Base-by-base conservation (phyloP, 805 yeast genomes). In the Metschnikowia hibisci region DNA sequence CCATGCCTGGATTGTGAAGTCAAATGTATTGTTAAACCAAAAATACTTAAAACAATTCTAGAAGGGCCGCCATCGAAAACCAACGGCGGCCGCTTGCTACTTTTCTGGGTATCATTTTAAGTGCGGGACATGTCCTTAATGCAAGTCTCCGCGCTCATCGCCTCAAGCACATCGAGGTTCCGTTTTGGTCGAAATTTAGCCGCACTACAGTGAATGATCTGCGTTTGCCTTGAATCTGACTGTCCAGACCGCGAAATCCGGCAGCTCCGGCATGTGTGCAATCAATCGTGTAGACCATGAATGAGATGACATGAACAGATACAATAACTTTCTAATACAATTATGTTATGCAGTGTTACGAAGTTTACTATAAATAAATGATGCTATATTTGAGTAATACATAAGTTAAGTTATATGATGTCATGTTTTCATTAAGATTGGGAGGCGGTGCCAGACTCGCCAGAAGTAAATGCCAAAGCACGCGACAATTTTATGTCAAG, bases 61-160 rank as follows among this genome's bases (percentile, higher is more conserved):
- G n/a, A n/a, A n/a, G n/a, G n/a, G n/a, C n/a, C n/a, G n/a, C n/a
- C n/a, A n/a, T n/a, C n/a, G n/a, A n/a, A n/a, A n/a, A n/a, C n/a
- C n/a, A 20, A 20, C 23, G 23, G 23, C 23, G 23, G 23, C 23
- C 23, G 23, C 23, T 20, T 20, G 23, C 23, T 20, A 20, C 22
- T 20, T 20, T 20, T 20, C 7, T 20, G 23, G 23, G 4, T 20
- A 20, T 2, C 6, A n/a, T 20, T 6, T 16, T 16, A 34, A 15
- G 39, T 6, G 32, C 39, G 15, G 36, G 12, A 6, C 3, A 25
- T 15, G 11, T 31, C 39, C 23, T 8, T 26, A 25, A 35, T 10
- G 39, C 32, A 27, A 14, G 23, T 12, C 12, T 16, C 32, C 25
- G 39, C 39, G 32, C 39, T 31, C 31, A 27, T 27, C 32, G 32